phyloP scores from a whole-genome alignment of 257 asterid genomes.

The Hygrophila difformis region DNA sequence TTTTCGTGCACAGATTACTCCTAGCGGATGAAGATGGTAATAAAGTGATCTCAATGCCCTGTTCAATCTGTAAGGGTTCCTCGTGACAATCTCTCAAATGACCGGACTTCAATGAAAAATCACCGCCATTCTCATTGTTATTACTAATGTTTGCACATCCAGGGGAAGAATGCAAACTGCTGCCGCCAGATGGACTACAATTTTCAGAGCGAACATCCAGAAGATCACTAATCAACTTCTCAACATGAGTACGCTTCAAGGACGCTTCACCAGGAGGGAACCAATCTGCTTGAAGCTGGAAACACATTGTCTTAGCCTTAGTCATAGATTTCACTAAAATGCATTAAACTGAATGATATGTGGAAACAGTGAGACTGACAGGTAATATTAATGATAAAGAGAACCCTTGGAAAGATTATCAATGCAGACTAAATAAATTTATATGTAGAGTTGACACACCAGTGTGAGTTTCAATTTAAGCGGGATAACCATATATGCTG shows the following conservation, averaged over 20 bases:
- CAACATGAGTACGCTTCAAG: slow-evolving; percentile 54
- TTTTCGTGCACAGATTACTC: slow-evolving; percentile 27
- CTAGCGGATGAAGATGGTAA: slow-evolving; percentile 41
- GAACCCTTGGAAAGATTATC: no score
- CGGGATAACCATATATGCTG: no score
- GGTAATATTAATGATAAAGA: no score
- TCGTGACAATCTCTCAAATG: slow-evolving; percentile 27
- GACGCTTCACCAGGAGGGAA: slow-evolving; percentile 81
- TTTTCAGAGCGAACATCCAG: slow-evolving; percentile 39
- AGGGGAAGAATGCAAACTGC: slow-evolving; percentile 30
- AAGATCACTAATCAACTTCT: slow-evolving; percentile 57
- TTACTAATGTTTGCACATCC: slow-evolving; percentile 18
- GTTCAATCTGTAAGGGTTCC: slow-evolving; percentile 25
- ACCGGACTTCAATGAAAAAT: slow-evolving; percentile 20
- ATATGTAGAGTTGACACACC: no score
- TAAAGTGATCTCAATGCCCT: slow-evolving; percentile 53
- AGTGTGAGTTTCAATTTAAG: no score
- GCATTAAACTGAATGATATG: slow-evolving; percentile 10
- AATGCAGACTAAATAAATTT: no score
- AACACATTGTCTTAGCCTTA: slow-evolving; percentile 3
- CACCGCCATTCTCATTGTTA: slow-evolving; percentile 33
- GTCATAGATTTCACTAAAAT: slow-evolving; percentile 2
- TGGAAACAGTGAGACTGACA: neutral
- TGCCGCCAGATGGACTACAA: slow-evolving; percentile 34
- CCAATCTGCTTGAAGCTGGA: slow-evolving; percentile 73